Evolutionary conservation across 176 grass and related monocot genomes (phyloP), one percentile per base, ranked within the genome.

Genomic region (Oryza australiensis): DNA sequence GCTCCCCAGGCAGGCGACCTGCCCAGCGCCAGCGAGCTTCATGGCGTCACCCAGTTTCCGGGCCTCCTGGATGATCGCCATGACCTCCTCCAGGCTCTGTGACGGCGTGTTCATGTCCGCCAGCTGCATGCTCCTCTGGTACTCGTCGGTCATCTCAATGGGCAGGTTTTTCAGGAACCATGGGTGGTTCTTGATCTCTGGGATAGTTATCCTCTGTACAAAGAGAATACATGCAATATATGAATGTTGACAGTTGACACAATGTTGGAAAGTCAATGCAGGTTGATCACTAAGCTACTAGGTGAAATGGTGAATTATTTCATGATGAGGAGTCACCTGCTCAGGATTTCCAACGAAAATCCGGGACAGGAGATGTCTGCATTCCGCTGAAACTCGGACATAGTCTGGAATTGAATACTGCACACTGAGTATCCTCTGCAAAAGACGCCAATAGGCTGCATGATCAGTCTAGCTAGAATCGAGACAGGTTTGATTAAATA

Each of bases 81-180:
- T 90, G 45, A 95, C 77, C 53, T 95, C 93, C 34, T 98, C 93
- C 20, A 98, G 66, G 85, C 73, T 90, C 72, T 98, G 93, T 15
- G 65, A 69, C 7, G 67, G 55, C 1, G 57, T 70, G 45, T 88
- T 91, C 60, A 63, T 75, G 66, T 86, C 82, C 3, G 62, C 46
- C 74, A 77, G 43, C 76, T 91, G 81, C 70, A 88, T 53, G 27
- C 37, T 40, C 63, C 29, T 78, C 59, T 91, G 94, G 62, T 91
- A 91, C 37, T 87, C 91, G 12, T 97, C 94, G 0, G 86, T 89
- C 76, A 97, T 87, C 83, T 97, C 94, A 2, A 89, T 57, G 1
- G 94, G 94, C 73, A 97, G 89, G 78, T 93, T 97, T 78, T 91
- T 93, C 27, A 91, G 76, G 81, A 97, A 97, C 94, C 94, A 97